Evolutionary conservation across 202 grass and related monocot species (phyloP).

Genomic region (Cymbopogon flexuosus): DNA sequence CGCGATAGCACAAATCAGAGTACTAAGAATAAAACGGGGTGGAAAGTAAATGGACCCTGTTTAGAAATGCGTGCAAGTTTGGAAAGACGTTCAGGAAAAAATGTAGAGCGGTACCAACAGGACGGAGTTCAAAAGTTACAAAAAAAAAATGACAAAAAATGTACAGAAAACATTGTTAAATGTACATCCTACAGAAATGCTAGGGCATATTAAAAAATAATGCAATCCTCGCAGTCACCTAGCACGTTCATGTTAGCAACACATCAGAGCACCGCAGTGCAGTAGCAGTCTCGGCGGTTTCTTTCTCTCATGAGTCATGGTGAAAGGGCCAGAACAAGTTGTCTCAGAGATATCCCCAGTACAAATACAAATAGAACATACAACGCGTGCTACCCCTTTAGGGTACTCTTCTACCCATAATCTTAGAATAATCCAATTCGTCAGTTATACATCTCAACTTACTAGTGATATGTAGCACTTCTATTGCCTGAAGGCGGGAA

Average conservation of each 20-base stretch:
- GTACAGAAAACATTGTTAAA: too few species aligned
- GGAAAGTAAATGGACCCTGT: too few species aligned
- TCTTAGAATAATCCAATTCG: neutral
- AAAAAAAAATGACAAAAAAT: too few species aligned
- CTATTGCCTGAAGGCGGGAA: constrained; percentile 86
- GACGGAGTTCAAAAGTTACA: too few species aligned
- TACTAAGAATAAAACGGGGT: neutral
- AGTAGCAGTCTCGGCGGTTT: neutral
- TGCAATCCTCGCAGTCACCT: neutral
- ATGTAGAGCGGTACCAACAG: too few species aligned
- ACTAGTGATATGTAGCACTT: constrained; percentile 57
- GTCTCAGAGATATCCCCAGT: neutral
- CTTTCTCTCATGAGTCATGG: neutral
- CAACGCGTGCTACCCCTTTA: neutral
- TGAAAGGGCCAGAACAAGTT: neutral
- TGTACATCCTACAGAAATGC: too few species aligned
- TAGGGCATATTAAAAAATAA: too few species aligned
- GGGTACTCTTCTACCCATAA: neutral
- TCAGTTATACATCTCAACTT: constrained; percentile 12
- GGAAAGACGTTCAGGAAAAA: too few species aligned
- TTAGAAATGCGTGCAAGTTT: too few species aligned
- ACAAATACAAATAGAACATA: neutral
- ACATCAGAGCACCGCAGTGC: neutral
- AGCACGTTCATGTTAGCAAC: neutral
- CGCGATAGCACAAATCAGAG: neutral